Conservation (phyloP, 805 yeast species). For the Ogataea ganodermae region DNA sequence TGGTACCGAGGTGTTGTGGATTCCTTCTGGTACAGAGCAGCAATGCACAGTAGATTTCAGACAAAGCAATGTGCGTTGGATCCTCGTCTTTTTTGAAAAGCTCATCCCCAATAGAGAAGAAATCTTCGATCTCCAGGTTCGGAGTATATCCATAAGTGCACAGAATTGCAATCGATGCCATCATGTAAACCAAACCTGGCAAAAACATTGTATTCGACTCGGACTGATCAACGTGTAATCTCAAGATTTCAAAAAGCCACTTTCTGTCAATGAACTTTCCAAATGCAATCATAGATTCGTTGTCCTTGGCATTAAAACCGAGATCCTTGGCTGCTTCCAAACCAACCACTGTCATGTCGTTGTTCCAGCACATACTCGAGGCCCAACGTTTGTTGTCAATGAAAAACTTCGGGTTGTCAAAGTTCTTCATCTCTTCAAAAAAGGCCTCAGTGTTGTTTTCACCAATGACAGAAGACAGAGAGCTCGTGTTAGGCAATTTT, state of each 20-base stretch:
- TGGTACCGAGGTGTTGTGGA: slow-evolving; percentile 32
- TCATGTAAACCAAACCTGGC: slow-evolving; percentile 61
- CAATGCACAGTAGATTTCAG: slow-evolving; percentile 71
- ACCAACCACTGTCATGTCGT: slow-evolving; percentile 48
- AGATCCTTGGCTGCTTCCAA: slow-evolving; percentile 30
- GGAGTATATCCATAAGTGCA: slow-evolving; percentile 46
- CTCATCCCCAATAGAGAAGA: slow-evolving; percentile 50
- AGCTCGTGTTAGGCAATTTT: slow-evolving; percentile 29
- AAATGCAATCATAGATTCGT: slow-evolving; percentile 40
- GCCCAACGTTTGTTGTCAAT: slow-evolving; percentile 56
- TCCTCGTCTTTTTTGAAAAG: slow-evolving; percentile 67
- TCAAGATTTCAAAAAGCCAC: slow-evolving; percentile 58
- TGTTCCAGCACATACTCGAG: slow-evolving; percentile 82
- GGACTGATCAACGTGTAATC: slow-evolving; percentile 61
- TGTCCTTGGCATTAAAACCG: slow-evolving; percentile 45
- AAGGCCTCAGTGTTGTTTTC: slow-evolving; percentile 38
- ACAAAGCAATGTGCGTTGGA: slow-evolving; percentile 69
- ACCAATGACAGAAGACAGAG: slow-evolving; percentile 17
- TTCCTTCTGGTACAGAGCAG: slow-evolving; percentile 48
- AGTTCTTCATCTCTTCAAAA: slow-evolving; percentile 52
- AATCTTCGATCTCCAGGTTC: slow-evolving; percentile 48
- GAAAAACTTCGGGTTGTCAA: slow-evolving; percentile 49
- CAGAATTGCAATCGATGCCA: slow-evolving; percentile 51
- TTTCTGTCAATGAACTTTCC: slow-evolving; percentile 50
- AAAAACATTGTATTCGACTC: slow-evolving; percentile 70